These are phyloP conservation scores for Corymbia calophylla DNA, from an alignment of 441 rosid species.

Conservation along the genomic window DNA sequence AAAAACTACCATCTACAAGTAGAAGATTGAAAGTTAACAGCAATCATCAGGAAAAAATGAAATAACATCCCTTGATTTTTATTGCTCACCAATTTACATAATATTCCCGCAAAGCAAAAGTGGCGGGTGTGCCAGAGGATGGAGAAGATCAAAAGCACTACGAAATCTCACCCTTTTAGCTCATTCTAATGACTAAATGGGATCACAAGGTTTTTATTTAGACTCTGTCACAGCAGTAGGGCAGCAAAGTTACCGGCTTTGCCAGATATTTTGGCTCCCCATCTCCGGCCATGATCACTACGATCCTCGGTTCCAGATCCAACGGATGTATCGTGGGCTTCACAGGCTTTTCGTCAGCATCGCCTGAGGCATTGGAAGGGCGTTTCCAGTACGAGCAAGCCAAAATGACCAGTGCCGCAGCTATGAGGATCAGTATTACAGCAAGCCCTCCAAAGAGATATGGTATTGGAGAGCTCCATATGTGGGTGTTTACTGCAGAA, in stretches of 20 bases:
- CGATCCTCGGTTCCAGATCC: constrained; percentile 24
- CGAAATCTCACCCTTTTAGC: background rate
- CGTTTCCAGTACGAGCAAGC: background rate
- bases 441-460: constrained; percentile 5
- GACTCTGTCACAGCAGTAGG: background rate
- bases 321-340: background rate
- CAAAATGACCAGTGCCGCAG: background rate
- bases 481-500: background rate
- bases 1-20: background rate
- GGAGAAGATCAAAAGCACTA: background rate
- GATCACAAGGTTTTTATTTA: background rate
- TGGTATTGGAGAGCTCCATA: background rate
- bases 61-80: background rate
- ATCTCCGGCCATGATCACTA: constrained; percentile 67
- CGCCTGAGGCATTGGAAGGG: background rate
- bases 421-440: background rate
- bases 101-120: background rate
- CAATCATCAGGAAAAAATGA: background rate
- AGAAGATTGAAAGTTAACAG: background rate
- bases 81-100: background rate
- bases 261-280: constrained; percentile 48
- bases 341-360: background rate
- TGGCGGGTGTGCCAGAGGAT: background rate
- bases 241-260: constrained; percentile 9
- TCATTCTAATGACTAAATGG: background rate